Evolutionary conservation across 345 rosid genomes (phyloP).

Genomic region (Salix koriyanagi): DNA sequence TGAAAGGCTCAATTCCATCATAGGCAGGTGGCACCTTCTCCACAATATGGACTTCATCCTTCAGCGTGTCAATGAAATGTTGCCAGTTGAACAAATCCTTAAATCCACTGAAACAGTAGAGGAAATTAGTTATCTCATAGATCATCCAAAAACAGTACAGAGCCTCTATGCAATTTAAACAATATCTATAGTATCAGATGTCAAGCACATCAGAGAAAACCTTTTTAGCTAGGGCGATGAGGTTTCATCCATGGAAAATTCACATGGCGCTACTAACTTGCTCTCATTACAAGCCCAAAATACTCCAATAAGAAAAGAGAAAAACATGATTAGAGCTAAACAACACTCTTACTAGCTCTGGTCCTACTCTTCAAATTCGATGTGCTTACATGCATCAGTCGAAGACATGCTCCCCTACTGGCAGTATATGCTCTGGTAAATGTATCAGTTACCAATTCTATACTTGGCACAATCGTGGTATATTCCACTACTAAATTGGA

Average conservation of each 20-base stretch:
- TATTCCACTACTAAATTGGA: background rate
- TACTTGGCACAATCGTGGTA: background rate
- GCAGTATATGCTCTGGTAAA: background rate
- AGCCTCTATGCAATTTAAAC: background rate
- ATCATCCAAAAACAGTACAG: slow-evolving; percentile 3
- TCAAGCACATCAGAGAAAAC: background rate
- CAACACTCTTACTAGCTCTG: background rate
- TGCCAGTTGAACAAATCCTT: slow-evolving; percentile 93
- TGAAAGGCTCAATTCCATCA: slow-evolving; percentile 56
- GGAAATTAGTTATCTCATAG: slow-evolving; percentile 6
- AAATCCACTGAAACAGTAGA: slow-evolving; percentile 58
- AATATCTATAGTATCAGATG: background rate
- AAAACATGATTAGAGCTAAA: background rate
- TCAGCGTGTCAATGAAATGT: slow-evolving; percentile 72
- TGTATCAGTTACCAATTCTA: background rate
- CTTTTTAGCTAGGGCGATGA: background rate
- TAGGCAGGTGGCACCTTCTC: slow-evolving; percentile 65
- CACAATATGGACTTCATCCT: slow-evolving; percentile 78
- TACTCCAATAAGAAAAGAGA: background rate
- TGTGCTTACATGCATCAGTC: background rate
- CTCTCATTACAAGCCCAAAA: background rate
- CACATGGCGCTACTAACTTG: too few relatives aligned
- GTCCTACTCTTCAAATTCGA: background rate
- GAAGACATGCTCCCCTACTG: background rate
- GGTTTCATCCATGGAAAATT: background rate